Evolutionary conservation across 2,329 filamentous ascomycete species (phyloP).

Genomic region (Aaosphaeria pasadenensis): DNA sequence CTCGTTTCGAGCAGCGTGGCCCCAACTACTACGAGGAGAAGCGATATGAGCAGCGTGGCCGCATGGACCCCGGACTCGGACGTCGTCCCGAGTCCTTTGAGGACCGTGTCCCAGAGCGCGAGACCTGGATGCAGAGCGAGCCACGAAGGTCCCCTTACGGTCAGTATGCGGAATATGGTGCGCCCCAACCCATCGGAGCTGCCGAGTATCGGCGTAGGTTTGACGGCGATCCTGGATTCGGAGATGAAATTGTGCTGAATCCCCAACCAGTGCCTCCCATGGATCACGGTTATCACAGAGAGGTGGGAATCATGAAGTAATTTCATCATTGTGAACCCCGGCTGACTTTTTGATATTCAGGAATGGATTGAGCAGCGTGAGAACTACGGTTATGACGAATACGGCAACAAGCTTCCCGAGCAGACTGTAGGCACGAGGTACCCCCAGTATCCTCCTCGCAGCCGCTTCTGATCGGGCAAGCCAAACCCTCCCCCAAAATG

Average conservation of each 20-base stretch:
- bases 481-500: not conserved
- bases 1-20: constrained; percentile 17
- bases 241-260: constrained; percentile 35
- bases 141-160: constrained; percentile 16
- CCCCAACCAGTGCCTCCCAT: constrained; percentile 34
- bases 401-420: constrained; percentile 33
- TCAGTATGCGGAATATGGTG: constrained; percentile 30
- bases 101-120: constrained; percentile 34
- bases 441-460: constrained; percentile 21
- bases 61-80: constrained; percentile 14
- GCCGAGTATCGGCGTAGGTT: constrained; percentile 32
- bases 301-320: constrained; percentile 16
- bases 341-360: constrained; percentile 8
- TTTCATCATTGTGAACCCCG: too few relatives aligned
- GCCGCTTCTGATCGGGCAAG: constrained; percentile 6
- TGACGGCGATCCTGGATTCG: constrained; percentile 34
- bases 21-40: constrained; percentile 18
- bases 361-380: constrained; percentile 37
- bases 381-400: constrained; percentile 33
- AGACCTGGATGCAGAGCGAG: constrained; percentile 31
- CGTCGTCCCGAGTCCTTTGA: constrained; percentile 33
- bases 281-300: constrained; percentile 26
- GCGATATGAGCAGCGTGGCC: constrained; percentile 21
- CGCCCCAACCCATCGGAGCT: constrained; percentile 26
- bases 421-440: constrained; percentile 19